Base-by-base conservation (phyloP, 768 basidiomycete species). In the Mycena crocata region DNA sequence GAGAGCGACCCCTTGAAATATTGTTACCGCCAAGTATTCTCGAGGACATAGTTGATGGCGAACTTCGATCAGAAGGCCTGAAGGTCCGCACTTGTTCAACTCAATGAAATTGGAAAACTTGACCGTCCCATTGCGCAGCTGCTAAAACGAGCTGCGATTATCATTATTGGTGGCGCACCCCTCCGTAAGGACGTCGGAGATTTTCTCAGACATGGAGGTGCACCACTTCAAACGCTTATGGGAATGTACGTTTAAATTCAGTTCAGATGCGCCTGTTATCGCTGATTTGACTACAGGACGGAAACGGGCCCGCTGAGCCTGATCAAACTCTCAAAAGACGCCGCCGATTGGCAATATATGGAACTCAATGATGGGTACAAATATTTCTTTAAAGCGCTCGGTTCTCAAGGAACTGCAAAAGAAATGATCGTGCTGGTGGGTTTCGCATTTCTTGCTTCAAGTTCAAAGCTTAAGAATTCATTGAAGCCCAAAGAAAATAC, bases 361-460 rank as follows among this genome's bases (percentile, higher is more conserved):
- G n/a, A n/a, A 14, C 52, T 68, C 40, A 52, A 56, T 23, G 58
- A 56, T 8, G 26, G 21, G 45, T 55, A 72, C 24, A 24, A 60
- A 31, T 67, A 64, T 37, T 40, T 30, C 39, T 71, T 62, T 48
- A 62, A 50, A 21, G 39, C 46, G 1, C 14, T 56, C 26, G 55
- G 21, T 21, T 42, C 30, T 32, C 44, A 66, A 31, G 57, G 57
- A 34, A 52, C 45, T 24, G 44, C 57, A 12, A 50, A 50, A 39
- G 70, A 72, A 44, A 64, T 76, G 28, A 66, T 76, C 35, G 54
- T 73, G 28, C 60, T 63, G 54, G 75, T 76, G 58, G 21, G 73
- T 65, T 37, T 12, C 37, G 13, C 19, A 14, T 44, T 21, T 35
- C 30, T 21, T 24, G 19, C 52, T 21, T 24, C 24, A 34, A 37